Evolutionary conservation across 495 filamentous ascomycete species (phyloP).

Genomic region (Aspergillus taichungensis): DNA sequence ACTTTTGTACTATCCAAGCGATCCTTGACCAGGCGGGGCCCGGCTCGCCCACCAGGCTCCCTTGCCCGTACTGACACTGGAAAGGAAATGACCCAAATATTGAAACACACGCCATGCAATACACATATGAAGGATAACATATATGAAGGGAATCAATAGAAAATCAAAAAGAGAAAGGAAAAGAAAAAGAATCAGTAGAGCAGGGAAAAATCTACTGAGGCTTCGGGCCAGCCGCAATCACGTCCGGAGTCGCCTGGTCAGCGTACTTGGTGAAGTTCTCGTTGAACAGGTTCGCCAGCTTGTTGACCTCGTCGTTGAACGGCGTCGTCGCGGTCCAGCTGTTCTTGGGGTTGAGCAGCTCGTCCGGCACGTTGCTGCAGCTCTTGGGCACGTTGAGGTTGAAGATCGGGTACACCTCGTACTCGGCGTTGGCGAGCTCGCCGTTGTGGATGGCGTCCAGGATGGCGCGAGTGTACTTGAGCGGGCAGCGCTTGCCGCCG

Average conservation of each 20-base stretch:
- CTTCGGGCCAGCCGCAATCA: constrained; percentile 34
- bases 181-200: constrained; percentile 10
- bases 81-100: constrained; percentile 9
- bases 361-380: constrained; percentile 76
- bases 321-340: constrained; percentile 74
- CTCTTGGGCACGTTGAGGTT: constrained; percentile 85
- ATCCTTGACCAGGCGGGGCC: too few relatives aligned
- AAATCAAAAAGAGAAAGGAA: constrained; percentile 8
- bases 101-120: constrained; percentile 23
- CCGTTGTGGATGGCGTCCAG: constrained; percentile 96
- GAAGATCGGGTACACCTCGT: constrained; percentile 94
- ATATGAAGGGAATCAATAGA: constrained; percentile 5
- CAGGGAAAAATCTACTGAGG: constrained; percentile 11
- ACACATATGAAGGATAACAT: constrained; percentile 4
- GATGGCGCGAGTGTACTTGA: constrained; percentile 98
- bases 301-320: constrained; percentile 80
- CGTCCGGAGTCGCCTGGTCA: constrained; percentile 77
- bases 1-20: too few relatives aligned
- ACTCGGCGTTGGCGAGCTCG: constrained; percentile 82
- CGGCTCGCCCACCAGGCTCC: too few relatives aligned
- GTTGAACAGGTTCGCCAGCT: constrained; percentile 77
- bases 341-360: constrained; percentile 90
- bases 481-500: constrained; percentile 95
- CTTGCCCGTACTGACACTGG: too few relatives aligned
- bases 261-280: constrained; percentile 97